Base-by-base conservation (phyloP, 495 filamentous ascomycete species). In the Aspergillus steynii region DNA sequence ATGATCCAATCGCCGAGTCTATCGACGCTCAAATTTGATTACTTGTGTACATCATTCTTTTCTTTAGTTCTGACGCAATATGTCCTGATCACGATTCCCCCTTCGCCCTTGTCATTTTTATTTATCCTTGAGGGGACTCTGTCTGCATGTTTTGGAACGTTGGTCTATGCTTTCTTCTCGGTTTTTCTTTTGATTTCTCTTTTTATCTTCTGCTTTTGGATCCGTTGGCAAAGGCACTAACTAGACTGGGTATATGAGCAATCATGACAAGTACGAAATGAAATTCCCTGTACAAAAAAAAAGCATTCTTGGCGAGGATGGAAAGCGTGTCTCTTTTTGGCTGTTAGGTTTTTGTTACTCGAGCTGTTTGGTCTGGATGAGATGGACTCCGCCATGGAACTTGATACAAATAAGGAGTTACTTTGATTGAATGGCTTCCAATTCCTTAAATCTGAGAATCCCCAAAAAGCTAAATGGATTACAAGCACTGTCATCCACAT, bases 231-330 rank as follows among this genome's bases (percentile, higher is more conserved):
- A 42, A 42, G 8, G 37, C 37, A 2, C 37, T 55, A 25, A 15
- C 29, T 55, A 26, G 52, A 54, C 37, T 42, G 9, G 14, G 52
- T 55, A 45, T 27, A 27, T 55, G 37, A 55, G 53, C 25, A 29
- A 55, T 55, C 53, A 47, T 55, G 53, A 12, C 37, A 42, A 1
- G 37, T 42, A 42, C 37, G 37, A 42, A 42, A 42, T 10, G 37
- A 15, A 14, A 42, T 14, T 14, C 37, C 37, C 37, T 42, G 37
- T 42, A 42, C 37, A 42, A 42, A 42, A 37, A 37, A 37, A 34
- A 34, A 3, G 31, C 31, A 9, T 34, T 34, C 2, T 34, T 20
- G 20, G 20, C 20, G 20, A 20, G 20, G 20, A 20, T 20, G 20
- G 20, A 20, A 20, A 20, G 20, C 20, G 20, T 20, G 20, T 20